Base-by-base conservation (phyloP, 345 rosid genomes). In the Euclidium syriacum region DNA sequence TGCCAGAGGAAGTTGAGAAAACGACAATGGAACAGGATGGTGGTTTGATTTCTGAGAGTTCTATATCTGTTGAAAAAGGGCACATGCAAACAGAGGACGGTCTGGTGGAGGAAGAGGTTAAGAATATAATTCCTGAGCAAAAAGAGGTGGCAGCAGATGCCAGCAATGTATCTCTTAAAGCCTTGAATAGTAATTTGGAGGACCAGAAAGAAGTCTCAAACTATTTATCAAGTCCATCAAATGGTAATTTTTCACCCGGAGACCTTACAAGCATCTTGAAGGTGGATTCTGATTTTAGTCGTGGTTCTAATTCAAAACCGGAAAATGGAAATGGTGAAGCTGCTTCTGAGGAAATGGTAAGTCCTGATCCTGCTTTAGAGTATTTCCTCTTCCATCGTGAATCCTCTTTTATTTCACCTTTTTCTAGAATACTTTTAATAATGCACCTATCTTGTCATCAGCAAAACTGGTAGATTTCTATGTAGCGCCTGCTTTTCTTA, bases 31-130 rank as follows among this genome's bases (percentile, higher is more conserved):
- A 73, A 47, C 44, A 54, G 32, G 54, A 53, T 53, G 43, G 50
- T 67, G 47, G 67, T 52, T 61, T 76, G 7, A 63, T 62, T 56
- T 70, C 80, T 69, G 36, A 70, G 40, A 73, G 50, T 70, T 65
- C 80, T 41, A 39, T 41, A 42, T 49, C 64, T 62, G 43, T 66
- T 67, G 80, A 81, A 58, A 69, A 71, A 72, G 83, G 71, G 33
- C 61, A 72, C 25, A 39, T 63, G 19, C 79, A 70, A 53, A 74
- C 71, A 52, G 86, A 83, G 73, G 91, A 81, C 60, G 71, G 62
- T 75, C 84, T 81, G 43, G 84, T 80, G 67, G 82, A 85, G 79
- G 87, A 84, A 73, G 88, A 87, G 64, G 82, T 80, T 33, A 80
- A 77, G 68, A 75, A 80, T 63, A 58, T 72, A 35, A 64, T 73